Percentiles rank a stretch among this genome's conserved stretches.
These are phyloP conservation scores for Leccinum fallax DNA, from an alignment of 1,284 basidiomycete genomes.

Conservation along the genomic window DNA sequence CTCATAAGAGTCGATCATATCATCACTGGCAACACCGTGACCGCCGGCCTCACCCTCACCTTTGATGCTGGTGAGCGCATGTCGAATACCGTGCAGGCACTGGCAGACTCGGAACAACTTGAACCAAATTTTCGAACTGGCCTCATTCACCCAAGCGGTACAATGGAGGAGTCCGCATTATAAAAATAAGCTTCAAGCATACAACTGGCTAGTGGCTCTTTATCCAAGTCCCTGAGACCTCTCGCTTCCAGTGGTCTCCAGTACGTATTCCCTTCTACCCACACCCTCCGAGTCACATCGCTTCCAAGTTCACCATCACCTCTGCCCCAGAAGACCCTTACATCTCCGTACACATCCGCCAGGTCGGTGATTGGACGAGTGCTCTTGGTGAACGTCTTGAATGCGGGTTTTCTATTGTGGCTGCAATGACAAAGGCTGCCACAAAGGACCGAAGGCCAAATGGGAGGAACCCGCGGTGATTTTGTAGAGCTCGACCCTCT, in stretches of 20 bases:
- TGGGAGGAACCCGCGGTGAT: constrained; percentile 45
- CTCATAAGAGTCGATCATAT: neutral
- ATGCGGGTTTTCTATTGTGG: constrained; percentile 74
- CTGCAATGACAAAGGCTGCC: constrained; percentile 71
- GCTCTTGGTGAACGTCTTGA: constrained; percentile 82
- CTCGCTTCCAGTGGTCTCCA: constrained; percentile 88
- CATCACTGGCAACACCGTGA: too few species aligned
- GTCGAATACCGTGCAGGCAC: constrained; percentile 60
- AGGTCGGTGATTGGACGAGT: constrained; percentile 87
- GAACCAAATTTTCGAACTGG: constrained; percentile 66
- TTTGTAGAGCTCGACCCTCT: constrained; percentile 73
- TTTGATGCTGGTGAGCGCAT: constrained; percentile 63
- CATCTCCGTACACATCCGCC: constrained; percentile 76
- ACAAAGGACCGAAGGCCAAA: constrained; percentile 54
- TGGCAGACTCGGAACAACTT: constrained; percentile 48
- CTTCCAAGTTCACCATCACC: constrained; percentile 82
- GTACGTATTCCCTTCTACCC: constrained; percentile 44
- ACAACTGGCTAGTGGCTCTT: constrained; percentile 91
- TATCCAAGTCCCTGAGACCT: constrained; percentile 83
- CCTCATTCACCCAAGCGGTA: constrained; percentile 79
- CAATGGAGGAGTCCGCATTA: constrained; percentile 84
- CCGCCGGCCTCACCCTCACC: constrained; percentile 73
- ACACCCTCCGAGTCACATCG: neutral
- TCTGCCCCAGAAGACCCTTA: constrained; percentile 60
- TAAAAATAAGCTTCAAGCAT: constrained; percentile 88